Evolutionary conservation across 2,329 filamentous ascomycete species (phyloP).

Genomic region (Raffaelea albimanens): DNA sequence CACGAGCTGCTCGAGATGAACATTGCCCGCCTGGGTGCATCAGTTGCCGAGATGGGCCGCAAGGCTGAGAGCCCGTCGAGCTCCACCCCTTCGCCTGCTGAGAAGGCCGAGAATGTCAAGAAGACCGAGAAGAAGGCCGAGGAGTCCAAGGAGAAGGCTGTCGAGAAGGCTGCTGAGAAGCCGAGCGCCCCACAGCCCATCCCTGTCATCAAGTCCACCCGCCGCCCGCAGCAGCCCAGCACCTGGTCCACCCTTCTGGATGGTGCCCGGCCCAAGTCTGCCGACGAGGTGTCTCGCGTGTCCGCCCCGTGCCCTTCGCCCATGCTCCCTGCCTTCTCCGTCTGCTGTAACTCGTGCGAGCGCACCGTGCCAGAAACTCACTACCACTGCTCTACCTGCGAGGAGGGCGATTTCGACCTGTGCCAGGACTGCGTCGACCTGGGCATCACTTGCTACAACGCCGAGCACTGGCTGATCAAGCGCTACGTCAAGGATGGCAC

Average conservation of each 20-base stretch:
- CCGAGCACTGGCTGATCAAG: constrained; percentile 91
- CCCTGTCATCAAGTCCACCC: not conserved
- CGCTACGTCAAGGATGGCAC: constrained; percentile 68
- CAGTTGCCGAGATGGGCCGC: constrained; percentile 9
- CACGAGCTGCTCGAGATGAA: constrained; percentile 13
- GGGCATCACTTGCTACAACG: constrained; percentile 68
- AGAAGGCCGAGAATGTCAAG: not conserved
- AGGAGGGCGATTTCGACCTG: constrained; percentile 88
- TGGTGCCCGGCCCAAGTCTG: too few relatives aligned
- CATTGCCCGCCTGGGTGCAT: constrained; percentile 11
- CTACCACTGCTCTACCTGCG: constrained; percentile 91
- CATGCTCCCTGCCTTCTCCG: constrained; percentile 49
- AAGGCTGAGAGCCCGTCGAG: constrained; percentile 2
- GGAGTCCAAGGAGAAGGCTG: not conserved
- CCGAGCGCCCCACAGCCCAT: constrained; percentile 1
- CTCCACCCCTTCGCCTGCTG: not conserved
- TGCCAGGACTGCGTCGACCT: constrained; percentile 69
- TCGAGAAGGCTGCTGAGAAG: not conserved
- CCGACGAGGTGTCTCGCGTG: not conserved
- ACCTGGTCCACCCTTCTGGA: not conserved
- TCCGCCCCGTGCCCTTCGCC: not conserved
- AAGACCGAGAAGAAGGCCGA: not conserved
- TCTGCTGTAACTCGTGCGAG: constrained; percentile 91
- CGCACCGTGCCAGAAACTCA: constrained; percentile 69
- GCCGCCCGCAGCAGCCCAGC: not conserved